Conservation (phyloP, 2,329 filamentous ascomycete species). For the Hypoxylon sp. region DNA sequence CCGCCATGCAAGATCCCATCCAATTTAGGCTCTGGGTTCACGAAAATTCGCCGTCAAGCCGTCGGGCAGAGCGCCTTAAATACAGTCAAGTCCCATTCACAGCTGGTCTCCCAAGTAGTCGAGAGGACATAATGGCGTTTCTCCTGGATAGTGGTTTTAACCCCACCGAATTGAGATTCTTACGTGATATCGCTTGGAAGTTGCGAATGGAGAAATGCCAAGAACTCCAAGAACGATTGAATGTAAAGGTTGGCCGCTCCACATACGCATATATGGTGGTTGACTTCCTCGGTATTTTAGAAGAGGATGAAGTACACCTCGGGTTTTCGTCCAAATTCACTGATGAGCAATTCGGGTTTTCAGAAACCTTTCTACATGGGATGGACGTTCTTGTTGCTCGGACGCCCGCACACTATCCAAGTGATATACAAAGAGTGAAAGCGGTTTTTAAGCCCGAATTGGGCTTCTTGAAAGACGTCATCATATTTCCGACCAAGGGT, state of each 20-base stretch:
- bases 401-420: slow-evolving; percentile 77
- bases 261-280: slow-evolving; percentile 76
- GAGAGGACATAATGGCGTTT: slow-evolving; percentile 67
- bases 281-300: slow-evolving; percentile 73
- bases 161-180: slow-evolving; percentile 61
- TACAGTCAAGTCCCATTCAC: slow-evolving; percentile 60
- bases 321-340: slow-evolving; percentile 76
- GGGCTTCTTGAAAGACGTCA: slow-evolving; percentile 79
- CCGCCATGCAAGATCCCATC: slow-evolving; percentile 65
- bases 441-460: slow-evolving; percentile 72
- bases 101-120: slow-evolving; percentile 65
- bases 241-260: slow-evolving; percentile 72
- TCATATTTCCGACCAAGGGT: slow-evolving; percentile 80
- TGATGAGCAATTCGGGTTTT: slow-evolving; percentile 67
- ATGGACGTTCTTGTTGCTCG: slow-evolving; percentile 77
- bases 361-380: slow-evolving; percentile 67
- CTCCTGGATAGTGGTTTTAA: slow-evolving; percentile 74
- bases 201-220: slow-evolving; percentile 69
- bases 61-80: slow-evolving; percentile 57
- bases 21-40: slow-evolving; percentile 69
- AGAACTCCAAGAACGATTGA: slow-evolving; percentile 68
- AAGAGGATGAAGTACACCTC: slow-evolving; percentile 77
- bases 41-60: slow-evolving; percentile 53
- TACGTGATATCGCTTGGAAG: slow-evolving; percentile 64
- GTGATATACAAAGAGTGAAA: slow-evolving; percentile 79